Evolutionary conservation across 2,329 filamentous ascomycete species (phyloP).

Genomic region (Aureobasidium leucospermi): DNA sequence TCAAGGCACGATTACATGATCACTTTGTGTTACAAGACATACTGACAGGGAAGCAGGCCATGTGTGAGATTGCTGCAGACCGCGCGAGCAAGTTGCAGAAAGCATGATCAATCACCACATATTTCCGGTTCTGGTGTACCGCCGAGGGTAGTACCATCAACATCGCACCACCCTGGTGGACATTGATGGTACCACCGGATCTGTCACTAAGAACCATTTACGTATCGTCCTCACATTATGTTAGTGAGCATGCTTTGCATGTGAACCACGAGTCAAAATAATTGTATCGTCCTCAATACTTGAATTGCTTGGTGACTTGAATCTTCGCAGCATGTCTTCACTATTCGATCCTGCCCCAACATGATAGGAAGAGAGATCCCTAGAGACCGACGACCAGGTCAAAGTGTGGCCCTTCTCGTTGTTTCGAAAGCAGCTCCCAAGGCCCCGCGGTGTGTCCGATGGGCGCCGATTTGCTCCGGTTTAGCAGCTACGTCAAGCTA

Average conservation of each 20-base stretch:
- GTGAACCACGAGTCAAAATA: too few species aligned
- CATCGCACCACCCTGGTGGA: neutral
- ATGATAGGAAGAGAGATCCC: too few species aligned
- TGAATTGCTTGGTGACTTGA: too few species aligned
- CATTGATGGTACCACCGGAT: neutral
- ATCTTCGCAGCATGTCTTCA: too few species aligned
- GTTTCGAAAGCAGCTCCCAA: neutral
- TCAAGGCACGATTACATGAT: conserved; percentile 53
- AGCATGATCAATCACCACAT: conserved; percentile 3
- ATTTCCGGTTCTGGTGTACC: neutral
- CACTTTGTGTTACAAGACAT: neutral
- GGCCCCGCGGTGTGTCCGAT: neutral
- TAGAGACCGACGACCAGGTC: too few species aligned
- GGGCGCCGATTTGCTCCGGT: neutral
- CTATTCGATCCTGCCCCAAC: too few species aligned
- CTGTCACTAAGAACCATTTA: too few species aligned
- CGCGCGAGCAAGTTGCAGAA: conserved; percentile 57
- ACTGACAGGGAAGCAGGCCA: conserved; percentile 53
- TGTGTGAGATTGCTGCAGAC: conserved; percentile 85
- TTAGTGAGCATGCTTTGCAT: too few species aligned
- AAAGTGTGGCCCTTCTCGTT: neutral
- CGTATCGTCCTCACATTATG: too few species aligned
- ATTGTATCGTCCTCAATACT: too few species aligned
- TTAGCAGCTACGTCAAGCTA: conserved; percentile 11
- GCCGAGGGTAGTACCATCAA: neutral